phyloP scores from a whole-genome alignment of 805 yeast genomes.

The Blastobotrys chiropterorum region DNA sequence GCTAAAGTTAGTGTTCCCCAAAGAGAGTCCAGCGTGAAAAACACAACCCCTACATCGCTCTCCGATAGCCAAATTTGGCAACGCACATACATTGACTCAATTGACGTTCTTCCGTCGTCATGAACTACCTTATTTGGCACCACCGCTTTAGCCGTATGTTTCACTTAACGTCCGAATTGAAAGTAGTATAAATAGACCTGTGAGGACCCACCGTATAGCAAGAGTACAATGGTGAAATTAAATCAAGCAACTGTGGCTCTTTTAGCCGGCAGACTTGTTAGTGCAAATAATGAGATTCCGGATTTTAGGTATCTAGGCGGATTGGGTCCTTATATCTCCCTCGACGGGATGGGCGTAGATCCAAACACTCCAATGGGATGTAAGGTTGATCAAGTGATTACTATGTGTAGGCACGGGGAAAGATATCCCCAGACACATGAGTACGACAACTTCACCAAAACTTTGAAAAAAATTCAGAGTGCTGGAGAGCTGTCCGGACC shows the following conservation, averaged over 20 bases:
- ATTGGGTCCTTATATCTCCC: conserved; percentile 6
- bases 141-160: neutral
- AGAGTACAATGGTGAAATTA: neutral
- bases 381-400: conserved; percentile 1
- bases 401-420: conserved; percentile 5
- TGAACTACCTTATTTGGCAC: neutral
- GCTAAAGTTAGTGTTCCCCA: too few species aligned
- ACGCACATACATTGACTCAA: neutral
- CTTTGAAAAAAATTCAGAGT: neutral
- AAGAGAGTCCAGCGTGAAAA: too few species aligned
- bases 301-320: conserved; percentile 27
- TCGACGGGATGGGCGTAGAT: conserved; percentile 45
- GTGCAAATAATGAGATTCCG: neutral
- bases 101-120: neutral
- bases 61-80: too few species aligned
- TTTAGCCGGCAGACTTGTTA: neutral
- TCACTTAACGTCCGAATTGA: neutral
- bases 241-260: neutral
- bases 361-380: conserved; percentile 30
- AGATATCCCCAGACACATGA: conserved; percentile 2
- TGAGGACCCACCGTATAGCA: neutral
- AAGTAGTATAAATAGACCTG: neutral
- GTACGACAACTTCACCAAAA: neutral
- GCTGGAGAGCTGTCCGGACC: conserved; percentile 1
- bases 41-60: too few species aligned